A percentile compares a stretch with the other conserved stretches of the same genome.
phyloP scores from a whole-genome alignment of 148 eudicot species.

The Camellia japonica region DNA sequence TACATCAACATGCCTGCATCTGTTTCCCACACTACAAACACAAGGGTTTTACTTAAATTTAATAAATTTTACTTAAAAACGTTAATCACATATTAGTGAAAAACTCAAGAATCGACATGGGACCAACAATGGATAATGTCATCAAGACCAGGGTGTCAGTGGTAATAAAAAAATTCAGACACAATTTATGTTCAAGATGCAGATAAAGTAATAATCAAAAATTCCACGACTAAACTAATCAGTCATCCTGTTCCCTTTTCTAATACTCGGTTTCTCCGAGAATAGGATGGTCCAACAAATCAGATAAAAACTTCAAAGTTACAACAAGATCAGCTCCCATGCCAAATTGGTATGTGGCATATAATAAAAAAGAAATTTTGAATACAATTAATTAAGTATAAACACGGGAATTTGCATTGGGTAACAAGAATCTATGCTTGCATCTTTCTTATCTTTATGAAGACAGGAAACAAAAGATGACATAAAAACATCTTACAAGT shows the following conservation, averaged over 20 bases:
- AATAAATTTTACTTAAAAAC: too few species aligned
- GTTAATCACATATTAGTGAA: too few species aligned
- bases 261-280: neutral
- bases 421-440: neutral
- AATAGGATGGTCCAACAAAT: neutral
- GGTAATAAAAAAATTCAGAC: too few species aligned
- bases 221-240: neutral
- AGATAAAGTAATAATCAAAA: neutral
- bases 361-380: neutral
- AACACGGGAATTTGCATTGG: neutral
- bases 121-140: too few species aligned
- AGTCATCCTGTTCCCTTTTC: neutral
- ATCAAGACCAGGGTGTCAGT: too few species aligned
- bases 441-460: slow-evolving; percentile 1
- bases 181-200: too few species aligned
- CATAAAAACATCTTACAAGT: neutral
- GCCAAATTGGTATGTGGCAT: too few species aligned
- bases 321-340: neutral
- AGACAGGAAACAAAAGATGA: neutral
- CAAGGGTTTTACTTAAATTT: too few species aligned
- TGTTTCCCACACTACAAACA: too few species aligned
- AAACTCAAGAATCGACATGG: too few species aligned
- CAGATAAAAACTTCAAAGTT: neutral
- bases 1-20: too few species aligned
- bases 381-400: neutral